Evolutionary conservation across 805 yeast genomes (phyloP).

Genomic region (Teunomyces funiuensis): DNA sequence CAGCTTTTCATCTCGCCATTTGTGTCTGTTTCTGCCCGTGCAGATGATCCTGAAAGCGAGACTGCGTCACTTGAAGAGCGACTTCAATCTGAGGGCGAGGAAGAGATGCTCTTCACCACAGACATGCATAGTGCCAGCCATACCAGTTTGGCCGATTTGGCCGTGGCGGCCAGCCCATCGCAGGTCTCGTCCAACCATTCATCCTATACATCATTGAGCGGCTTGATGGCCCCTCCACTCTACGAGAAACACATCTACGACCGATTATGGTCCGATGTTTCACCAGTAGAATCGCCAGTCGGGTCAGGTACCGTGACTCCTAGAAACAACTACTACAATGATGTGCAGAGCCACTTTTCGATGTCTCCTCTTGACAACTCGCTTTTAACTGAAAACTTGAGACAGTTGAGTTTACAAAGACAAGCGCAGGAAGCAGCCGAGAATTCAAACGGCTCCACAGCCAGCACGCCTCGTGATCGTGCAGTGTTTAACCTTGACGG

Average conservation of each 20-base stretch:
- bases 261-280: conserved; percentile 67
- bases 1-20: conserved; percentile 76
- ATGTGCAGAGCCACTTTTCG: conserved; percentile 24
- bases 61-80: conserved; percentile 2
- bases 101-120: conserved; percentile 30
- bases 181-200: conserved; percentile 22
- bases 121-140: conserved; percentile 20
- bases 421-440: conserved; percentile 35
- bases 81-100: conserved; percentile 10
- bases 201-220: conserved; percentile 34
- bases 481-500: conserved; percentile 38
- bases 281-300: conserved; percentile 49
- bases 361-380: conserved; percentile 42
- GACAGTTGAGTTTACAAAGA: conserved; percentile 51
- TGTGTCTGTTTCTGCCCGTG: conserved; percentile 62
- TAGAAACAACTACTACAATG: conserved; percentile 14
- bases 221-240: conserved; percentile 77
- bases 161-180: conserved; percentile 6
- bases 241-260: conserved; percentile 83
- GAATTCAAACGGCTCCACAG: conserved; percentile 2
- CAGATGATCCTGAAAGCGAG: conserved; percentile 23
- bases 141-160: conserved; percentile 24
- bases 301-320: conserved; percentile 45
- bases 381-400: conserved; percentile 51
- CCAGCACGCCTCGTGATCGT: conserved; percentile 24